Conservation (phyloP, 2,329 filamentous ascomycete genomes). For the Colletotrichum simmondsii region DNA sequence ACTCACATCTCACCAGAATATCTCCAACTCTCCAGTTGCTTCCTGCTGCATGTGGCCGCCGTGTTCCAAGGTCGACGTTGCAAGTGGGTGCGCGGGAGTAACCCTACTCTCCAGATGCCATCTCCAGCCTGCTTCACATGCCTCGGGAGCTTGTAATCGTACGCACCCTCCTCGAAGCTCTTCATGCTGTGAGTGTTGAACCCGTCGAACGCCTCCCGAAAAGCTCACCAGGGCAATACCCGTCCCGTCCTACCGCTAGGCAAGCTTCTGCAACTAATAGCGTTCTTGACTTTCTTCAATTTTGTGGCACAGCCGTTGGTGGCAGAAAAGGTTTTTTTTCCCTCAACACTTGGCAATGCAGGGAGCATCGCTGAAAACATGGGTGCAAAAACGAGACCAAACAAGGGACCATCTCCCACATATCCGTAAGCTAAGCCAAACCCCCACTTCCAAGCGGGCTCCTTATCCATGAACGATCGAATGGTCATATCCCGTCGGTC, state of each 20-base stretch:
- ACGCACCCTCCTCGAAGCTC: neutral
- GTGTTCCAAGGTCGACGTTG: neutral
- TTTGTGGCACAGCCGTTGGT: neutral
- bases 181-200: neutral
- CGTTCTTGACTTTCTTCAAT: neutral
- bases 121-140: neutral
- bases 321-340: slow-evolving; percentile 10
- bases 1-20: slow-evolving; percentile 14
- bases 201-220: neutral
- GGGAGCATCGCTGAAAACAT: slow-evolving; percentile 17
- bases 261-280: neutral
- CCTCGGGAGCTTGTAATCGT: neutral
- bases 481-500: neutral
- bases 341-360: slow-evolving; percentile 30
- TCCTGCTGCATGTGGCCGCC: slow-evolving; percentile 2
- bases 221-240: neutral
- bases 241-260: neutral
- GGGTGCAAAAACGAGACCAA: neutral
- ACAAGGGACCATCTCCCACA: slow-evolving; percentile 23
- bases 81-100: neutral
- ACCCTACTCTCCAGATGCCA: slow-evolving; percentile 6
- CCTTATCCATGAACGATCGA: slow-evolving; percentile 22
- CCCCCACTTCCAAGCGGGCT: slow-evolving; percentile 22
- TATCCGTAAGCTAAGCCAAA: slow-evolving; percentile 21
- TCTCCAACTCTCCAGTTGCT: neutral